Evolutionary conservation across 441 rosid genomes (phyloP).

Genomic region (Biscutella laevigata): DNA sequence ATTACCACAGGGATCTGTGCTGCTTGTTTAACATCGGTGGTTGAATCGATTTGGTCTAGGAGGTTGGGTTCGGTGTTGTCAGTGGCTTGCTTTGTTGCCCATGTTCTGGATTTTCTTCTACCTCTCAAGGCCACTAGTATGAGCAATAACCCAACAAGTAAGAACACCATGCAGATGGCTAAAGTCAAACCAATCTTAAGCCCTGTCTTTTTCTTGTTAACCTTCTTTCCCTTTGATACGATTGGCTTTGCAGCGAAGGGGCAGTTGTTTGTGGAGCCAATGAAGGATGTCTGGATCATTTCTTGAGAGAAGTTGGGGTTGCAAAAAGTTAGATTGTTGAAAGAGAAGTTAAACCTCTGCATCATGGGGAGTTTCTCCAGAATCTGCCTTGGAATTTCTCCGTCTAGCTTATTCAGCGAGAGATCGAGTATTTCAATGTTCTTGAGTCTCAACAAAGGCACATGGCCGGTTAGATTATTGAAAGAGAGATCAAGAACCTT

Average conservation of each 20-base stretch:
- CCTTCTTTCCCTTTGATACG: slow-evolving; percentile 34
- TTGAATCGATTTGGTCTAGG: slow-evolving; percentile 67
- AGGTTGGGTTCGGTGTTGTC: slow-evolving; percentile 42
- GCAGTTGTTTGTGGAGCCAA: slow-evolving; percentile 60
- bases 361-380: slow-evolving; percentile 43
- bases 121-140: slow-evolving; percentile 53
- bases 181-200: slow-evolving; percentile 61
- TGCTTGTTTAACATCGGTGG: slow-evolving; percentile 40
- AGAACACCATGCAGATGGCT: slow-evolving; percentile 56
- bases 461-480: slow-evolving; percentile 58
- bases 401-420: slow-evolving; percentile 67
- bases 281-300: slow-evolving; percentile 45
- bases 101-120: slow-evolving; percentile 51
- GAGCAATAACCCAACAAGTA: slow-evolving; percentile 49
- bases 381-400: slow-evolving; percentile 54
- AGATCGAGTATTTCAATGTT: slow-evolving; percentile 56
- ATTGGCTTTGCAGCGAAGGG: slow-evolving; percentile 76
- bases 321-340: slow-evolving; percentile 81
- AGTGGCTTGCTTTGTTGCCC: slow-evolving; percentile 62
- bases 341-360: slow-evolving; percentile 75
- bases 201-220: slow-evolving; percentile 36
- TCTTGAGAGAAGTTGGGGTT: slow-evolving; percentile 41
- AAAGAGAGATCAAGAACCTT: slow-evolving; percentile 71
- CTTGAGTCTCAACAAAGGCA: slow-evolving; percentile 38
- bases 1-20: slow-evolving; percentile 42